A percentile compares a stretch with the other conserved stretches of the same genome.
Evolutionary conservation across 176 grass and related monocot species (phyloP).

Genomic region (Pharus latifolius): DNA sequence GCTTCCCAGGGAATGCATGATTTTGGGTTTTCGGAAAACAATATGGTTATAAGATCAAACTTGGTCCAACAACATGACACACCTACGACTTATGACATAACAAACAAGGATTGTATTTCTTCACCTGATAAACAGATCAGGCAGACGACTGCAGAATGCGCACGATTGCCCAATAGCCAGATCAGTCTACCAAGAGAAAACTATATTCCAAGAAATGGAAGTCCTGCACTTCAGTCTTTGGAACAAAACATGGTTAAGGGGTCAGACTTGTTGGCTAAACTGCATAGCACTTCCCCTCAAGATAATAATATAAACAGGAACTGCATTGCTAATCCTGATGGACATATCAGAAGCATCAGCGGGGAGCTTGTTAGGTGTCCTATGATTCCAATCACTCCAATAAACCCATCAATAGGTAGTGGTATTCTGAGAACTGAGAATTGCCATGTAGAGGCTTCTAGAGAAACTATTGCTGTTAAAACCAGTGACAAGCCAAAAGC

Average conservation of each 20-base stretch:
- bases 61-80: constrained; percentile 3
- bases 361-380: not conserved
- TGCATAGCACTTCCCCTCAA: not conserved
- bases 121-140: constrained; percentile 20
- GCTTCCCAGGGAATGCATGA: constrained; percentile 2
- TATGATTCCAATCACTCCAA: not conserved
- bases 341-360: not conserved
- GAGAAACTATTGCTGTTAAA: constrained; percentile 17
- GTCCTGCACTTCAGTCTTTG: constrained; percentile 10
- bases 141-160: not conserved
- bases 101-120: not conserved
- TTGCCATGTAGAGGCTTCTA: constrained; percentile 1
- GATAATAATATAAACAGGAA: not conserved
- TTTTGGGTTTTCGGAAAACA: constrained; percentile 18
- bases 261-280: not conserved
- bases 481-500: constrained; percentile 20
- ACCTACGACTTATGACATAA: not conserved
- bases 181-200: not conserved
- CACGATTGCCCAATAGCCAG: constrained; percentile 1
- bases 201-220: not conserved
- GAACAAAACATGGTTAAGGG: not conserved
- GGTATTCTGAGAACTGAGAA: not conserved
- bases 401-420: not conserved
- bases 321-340: not conserved
- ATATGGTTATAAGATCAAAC: constrained; percentile 9